Base-by-base conservation (phyloP, 73 alveolate species). In the Uronychia binucleata region DNA sequence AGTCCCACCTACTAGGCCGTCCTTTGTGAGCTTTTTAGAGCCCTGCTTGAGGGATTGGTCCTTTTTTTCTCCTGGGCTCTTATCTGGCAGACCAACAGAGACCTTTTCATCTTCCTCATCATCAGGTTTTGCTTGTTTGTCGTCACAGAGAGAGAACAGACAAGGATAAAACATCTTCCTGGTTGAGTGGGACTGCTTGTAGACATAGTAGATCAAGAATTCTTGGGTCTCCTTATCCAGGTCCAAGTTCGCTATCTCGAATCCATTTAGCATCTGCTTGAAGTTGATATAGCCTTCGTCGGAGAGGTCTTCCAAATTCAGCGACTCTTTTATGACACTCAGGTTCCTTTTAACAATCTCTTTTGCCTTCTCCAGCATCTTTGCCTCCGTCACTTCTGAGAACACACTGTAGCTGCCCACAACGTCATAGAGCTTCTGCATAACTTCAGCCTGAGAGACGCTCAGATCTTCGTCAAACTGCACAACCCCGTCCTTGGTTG, bases 161-260 rank as follows among this genome's bases (percentile, higher is more conserved):
- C 57, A 26, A 28, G 81, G 81, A 30, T 75, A 75, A 58, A 26
- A 75, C 81, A 75, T 75, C 58, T 75, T 75, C 81, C 32, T 75
- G 5, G 58, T 75, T 26, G 81, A 75, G 1, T 75, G 32, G 30
- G 59, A 28, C 27, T 75, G 28, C 5, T 81, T 80, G 78, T 80
- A 87, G 75, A 87, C 74, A 19, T 79, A 86, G 34, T 35, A 87
- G 0, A 87, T 33, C 78, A 87, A 5, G 67, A 78, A 86, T 32
- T 86, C 84, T 0, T 1, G 28, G 33, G 79, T 32, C 28, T 86
- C 87, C 13, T 86, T 57, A 58, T 78, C 88, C 30, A 86, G 19
- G 5, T 14, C 8, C 14, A 67, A 13, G 26, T 67, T 28, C 1
- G 78, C 78, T 1, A 26, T 28, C 5, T 25, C 78, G 5, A 67